These are phyloP conservation scores for Fusarium decemcellulare DNA, from an alignment of 2,329 filamentous ascomycete species.

Conservation along the genomic window DNA sequence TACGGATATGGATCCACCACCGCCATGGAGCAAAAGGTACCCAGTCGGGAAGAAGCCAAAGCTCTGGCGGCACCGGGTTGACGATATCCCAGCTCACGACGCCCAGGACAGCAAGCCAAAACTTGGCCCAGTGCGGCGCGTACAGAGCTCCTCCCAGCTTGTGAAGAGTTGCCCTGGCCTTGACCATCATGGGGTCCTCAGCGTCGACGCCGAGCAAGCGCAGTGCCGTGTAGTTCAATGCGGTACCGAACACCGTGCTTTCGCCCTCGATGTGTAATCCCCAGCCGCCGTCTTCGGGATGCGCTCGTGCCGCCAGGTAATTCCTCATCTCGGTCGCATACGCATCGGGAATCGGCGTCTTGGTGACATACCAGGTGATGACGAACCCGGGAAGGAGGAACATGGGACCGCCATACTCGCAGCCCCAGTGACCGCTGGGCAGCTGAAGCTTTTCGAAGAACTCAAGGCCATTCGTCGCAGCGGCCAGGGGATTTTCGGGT, in stretches of 20 bases:
- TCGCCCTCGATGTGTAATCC: conserved; percentile 95
- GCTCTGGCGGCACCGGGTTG: conserved; percentile 92
- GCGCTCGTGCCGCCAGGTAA: conserved; percentile 88
- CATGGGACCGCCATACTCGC: conserved; percentile 98
- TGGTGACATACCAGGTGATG: conserved; percentile 89
- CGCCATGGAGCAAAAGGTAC: conserved; percentile 90
- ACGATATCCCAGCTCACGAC: conserved; percentile 92
- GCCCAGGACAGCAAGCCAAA: conserved; percentile 90
- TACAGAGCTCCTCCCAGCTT: conserved; percentile 87
- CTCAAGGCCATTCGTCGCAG: conserved; percentile 84
- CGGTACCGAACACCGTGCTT: conserved; percentile 91
- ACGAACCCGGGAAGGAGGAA: conserved; percentile 91
- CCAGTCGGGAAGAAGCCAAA: conserved; percentile 96
- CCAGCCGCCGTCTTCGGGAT: conserved; percentile 95
- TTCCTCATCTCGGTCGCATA: conserved; percentile 91
- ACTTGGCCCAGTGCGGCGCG: conserved; percentile 96
- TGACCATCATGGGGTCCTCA: conserved; percentile 88
- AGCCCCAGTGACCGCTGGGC: conserved; percentile 92
- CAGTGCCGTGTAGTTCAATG: conserved; percentile 87
- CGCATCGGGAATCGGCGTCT: conserved; percentile 85
- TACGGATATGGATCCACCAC: conserved; percentile 99
- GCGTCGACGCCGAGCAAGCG: conserved; percentile 86
- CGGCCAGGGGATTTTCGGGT: conserved; percentile 80
- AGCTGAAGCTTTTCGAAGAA: conserved; percentile 95
- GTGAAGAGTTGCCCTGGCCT: conserved; percentile 86